phyloP scores from a whole-genome alignment of 2,329 filamentous ascomycete species.

The Trichoderma harzianum region DNA sequence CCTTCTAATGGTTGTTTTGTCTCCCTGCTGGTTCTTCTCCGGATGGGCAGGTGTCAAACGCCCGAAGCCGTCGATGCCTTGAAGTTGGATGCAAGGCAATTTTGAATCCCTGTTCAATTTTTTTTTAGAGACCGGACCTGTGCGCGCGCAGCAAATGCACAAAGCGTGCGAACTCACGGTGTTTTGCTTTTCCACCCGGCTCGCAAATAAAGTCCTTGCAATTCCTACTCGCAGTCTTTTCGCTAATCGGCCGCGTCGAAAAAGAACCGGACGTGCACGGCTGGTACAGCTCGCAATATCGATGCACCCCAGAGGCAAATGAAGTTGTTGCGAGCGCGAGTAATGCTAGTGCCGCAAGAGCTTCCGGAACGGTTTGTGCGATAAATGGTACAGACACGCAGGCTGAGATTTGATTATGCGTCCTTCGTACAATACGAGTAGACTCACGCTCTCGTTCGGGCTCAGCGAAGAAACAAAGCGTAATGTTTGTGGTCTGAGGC shows the following conservation, averaged over 20 bases:
- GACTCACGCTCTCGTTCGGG: not conserved
- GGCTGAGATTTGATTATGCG: constrained; percentile 4
- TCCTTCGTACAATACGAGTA: not conserved
- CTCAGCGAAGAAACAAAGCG: not conserved
- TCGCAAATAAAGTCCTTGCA: not conserved
- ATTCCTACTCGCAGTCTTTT: not conserved
- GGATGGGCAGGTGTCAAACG: constrained; percentile 13
- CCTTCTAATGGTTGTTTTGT: not conserved
- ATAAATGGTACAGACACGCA: not conserved
- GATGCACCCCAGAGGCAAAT: not conserved
- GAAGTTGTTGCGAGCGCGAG: not conserved
- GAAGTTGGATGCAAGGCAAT: constrained; percentile 5
- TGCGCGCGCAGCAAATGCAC: constrained; percentile 1
- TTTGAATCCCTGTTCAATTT: constrained; percentile 11
- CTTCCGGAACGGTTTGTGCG: not conserved
- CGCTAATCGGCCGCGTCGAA: not conserved
- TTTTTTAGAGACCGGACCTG: constrained; percentile 4
- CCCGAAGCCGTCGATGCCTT: constrained; percentile 12
- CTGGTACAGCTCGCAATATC: not conserved
- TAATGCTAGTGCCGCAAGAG: constrained; percentile 10
- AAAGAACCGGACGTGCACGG: not conserved
- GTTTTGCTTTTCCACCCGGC: not conserved
- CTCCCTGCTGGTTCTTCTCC: constrained; percentile 10
- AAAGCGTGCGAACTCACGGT: constrained; percentile 5
- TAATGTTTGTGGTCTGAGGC: not conserved